These are phyloP conservation scores for Lolium multiflorum DNA, from an alignment of 176 grass and related monocot genomes.

Conservation along the genomic window DNA sequence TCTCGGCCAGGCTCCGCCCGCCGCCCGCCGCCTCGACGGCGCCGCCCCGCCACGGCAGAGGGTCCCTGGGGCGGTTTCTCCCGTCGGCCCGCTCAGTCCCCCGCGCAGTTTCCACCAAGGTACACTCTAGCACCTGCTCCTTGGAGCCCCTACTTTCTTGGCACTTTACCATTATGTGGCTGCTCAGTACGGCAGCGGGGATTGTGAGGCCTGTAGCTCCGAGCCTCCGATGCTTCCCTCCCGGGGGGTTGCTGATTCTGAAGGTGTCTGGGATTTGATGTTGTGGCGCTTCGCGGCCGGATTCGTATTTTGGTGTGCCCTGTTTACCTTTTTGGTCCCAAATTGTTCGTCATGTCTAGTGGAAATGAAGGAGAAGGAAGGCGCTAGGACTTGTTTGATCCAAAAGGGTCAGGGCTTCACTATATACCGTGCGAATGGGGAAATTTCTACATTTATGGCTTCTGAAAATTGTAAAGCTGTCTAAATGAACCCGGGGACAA, in stretches of 20 bases:
- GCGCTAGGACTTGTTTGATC: not conserved
- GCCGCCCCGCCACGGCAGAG: not conserved
- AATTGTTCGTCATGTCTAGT: too few relatives aligned
- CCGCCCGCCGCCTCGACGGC: not conserved
- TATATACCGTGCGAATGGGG: not conserved
- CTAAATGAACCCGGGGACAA: not conserved
- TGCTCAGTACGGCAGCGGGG: not conserved
- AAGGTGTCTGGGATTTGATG: not conserved
- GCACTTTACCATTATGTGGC: not conserved
- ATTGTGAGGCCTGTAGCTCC: not conserved
- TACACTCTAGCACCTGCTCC: constrained; percentile 19
- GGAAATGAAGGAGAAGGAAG: not conserved
- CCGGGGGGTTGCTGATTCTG: not conserved
- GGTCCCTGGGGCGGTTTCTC: not conserved
- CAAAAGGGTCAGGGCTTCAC: too few relatives aligned
- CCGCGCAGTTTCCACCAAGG: constrained; percentile 52
- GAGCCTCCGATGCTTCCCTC: not conserved
- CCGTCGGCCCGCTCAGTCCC: not conserved
- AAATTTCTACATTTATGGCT: not conserved
- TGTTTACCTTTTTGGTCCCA: not conserved
- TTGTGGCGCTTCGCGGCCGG: not conserved
- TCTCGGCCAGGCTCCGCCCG: constrained; percentile 30
- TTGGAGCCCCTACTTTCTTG: not conserved
- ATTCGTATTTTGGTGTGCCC: not conserved
- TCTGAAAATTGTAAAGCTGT: not conserved